phyloP scores from a whole-genome alignment of 129 eudicot species.

The Saussurea involucrata region DNA sequence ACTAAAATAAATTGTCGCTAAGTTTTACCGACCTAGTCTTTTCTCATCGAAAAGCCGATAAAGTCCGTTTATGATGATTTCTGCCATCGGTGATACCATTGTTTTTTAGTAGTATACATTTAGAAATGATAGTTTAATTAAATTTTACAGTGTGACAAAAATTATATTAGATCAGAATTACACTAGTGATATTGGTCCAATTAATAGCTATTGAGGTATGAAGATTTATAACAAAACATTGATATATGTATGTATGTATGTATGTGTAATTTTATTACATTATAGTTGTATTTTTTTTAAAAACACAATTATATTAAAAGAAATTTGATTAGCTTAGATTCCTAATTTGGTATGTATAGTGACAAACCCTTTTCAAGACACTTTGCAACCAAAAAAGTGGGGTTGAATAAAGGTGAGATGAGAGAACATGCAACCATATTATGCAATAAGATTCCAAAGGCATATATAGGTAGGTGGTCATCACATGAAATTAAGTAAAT shows the following conservation, averaged over 20 bases:
- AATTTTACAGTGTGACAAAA: too few relatives aligned
- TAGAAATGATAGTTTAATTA: too few relatives aligned
- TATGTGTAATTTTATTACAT: background rate
- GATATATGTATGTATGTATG: background rate
- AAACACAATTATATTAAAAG: background rate
- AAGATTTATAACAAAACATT: too few relatives aligned
- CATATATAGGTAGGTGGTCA: constrained; percentile 6
- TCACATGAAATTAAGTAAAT: constrained; percentile 24
- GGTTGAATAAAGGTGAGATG: constrained; percentile 3
- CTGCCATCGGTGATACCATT: too few relatives aligned
- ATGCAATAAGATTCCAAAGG: constrained; percentile 21
- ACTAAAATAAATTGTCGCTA: too few relatives aligned
- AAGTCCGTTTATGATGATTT: too few relatives aligned
- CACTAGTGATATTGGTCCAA: too few relatives aligned
- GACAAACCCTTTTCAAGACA: background rate
- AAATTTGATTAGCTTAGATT: constrained; percentile 3
- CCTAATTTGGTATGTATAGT: constrained; percentile 11
- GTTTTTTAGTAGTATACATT: too few relatives aligned
- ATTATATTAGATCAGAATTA: too few relatives aligned
- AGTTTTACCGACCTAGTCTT: too few relatives aligned
- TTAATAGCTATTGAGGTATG: too few relatives aligned
- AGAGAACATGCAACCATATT: constrained; percentile 31
- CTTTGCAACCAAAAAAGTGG: constrained; percentile 12
- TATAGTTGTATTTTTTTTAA: background rate
- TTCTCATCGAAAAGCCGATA: too few relatives aligned